Evolutionary conservation across 306 rosid genomes (phyloP).

Genomic region (Ammopiptanthus mongolicus): DNA sequence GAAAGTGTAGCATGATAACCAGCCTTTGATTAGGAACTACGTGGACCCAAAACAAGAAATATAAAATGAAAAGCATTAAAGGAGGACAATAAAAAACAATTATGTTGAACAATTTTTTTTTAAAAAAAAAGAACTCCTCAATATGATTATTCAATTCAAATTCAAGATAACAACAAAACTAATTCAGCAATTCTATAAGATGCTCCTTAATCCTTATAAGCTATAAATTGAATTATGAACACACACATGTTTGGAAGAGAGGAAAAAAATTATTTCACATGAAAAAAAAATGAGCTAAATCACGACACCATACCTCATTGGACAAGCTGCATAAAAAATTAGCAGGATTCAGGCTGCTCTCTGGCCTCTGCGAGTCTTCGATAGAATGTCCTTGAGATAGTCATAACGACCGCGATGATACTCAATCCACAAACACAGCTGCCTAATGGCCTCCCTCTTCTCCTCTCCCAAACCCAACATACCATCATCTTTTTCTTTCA

Average conservation of each 20-base stretch:
- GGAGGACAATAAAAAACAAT: neutral
- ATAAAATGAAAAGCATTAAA: neutral
- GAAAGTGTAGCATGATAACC: neutral
- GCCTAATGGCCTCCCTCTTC: slow-evolving; percentile 92
- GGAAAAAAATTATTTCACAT: slow-evolving; percentile 25
- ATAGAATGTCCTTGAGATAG: slow-evolving; percentile 62
- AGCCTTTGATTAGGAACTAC: neutral
- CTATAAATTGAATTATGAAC: slow-evolving; percentile 23
- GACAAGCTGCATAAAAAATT: slow-evolving; percentile 18
- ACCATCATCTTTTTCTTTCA: slow-evolving; percentile 65
- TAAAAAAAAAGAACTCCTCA: neutral
- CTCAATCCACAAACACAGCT: slow-evolving; percentile 87
- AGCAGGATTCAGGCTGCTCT: slow-evolving; percentile 41
- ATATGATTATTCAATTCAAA: slow-evolving; percentile 18
- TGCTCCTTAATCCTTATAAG: neutral
- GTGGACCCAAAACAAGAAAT: neutral
- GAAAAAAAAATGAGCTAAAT: slow-evolving; percentile 16
- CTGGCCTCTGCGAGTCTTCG: slow-evolving; percentile 50
- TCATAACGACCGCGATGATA: slow-evolving; percentile 77
- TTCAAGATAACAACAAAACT: slow-evolving; percentile 3
- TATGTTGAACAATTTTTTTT: neutral
- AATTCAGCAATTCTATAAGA: neutral
- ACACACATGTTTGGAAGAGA: slow-evolving; percentile 7
- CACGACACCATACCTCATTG: slow-evolving; percentile 5
- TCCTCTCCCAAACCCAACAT: slow-evolving; percentile 73